Evolutionary conservation across 306 rosid species (phyloP), one percentile per base, ranked within the genome.

Genomic region (Gillenia trifoliata): DNA sequence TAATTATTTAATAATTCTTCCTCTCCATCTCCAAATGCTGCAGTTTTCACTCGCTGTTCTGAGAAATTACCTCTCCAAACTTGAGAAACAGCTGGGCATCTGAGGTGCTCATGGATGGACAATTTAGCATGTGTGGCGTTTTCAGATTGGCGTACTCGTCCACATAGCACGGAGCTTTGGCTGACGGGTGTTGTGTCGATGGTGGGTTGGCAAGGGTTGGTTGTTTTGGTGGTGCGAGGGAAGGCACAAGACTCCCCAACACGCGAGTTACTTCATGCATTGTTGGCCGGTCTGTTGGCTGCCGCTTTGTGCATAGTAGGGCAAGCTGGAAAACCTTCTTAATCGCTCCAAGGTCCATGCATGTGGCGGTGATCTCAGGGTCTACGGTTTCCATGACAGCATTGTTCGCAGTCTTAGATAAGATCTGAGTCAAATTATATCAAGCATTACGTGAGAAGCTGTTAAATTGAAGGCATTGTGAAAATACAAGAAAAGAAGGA

Each of bases 371-470:
- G 34, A 94, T 76, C 57, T 90, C 99, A 0, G 89, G 89, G 83
- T 94, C 96, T 19, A 86, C 91, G 0, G 99, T 89, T 84, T 94
- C 99, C 99, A 94, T 92, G 2, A 92, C 99, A 17, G 95, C 92
- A 78, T 94, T 83, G 82, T 75, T 86, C 36, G 88, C 92, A 10
- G 97, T 85, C 85, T 94, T 94, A 28, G 99, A 88, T 77, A 92
- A 72, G 70, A 94, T 91, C 99, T 94, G 77, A 29, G 70, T 20
- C 36, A 41, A 22, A n/a, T 20, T 55, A 36, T 26, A 26, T 28
- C 49, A 60, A 49, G 43, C 69, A 23, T 25, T 34, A 11, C 28
- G 22, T 26, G 54, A 76, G 62, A 71, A 71, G 68, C 60, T 38
- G 64, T 71, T 15, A 1, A 47, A 47, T 54, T 22, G 29, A 31